Base-by-base conservation (phyloP, 2,329 filamentous ascomycete species). In the Celoporthe dispersa region DNA sequence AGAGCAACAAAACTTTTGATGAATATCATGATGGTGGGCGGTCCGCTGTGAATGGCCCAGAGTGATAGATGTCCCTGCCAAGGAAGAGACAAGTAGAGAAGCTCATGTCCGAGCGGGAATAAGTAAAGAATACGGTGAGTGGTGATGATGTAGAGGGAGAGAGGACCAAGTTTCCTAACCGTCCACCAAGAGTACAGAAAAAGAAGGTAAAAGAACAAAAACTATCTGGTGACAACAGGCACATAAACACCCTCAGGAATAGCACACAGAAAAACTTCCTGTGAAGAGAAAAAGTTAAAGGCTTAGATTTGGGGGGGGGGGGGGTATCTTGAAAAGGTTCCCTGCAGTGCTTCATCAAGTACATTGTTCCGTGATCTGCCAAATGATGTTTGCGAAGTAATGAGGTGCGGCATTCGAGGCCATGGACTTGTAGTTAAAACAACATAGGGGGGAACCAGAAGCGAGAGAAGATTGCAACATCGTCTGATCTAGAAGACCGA, bases 251-350 rank as follows among this genome's bases (percentile, higher is more conserved):
- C 53, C 53, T 41, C 25, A 11, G 5, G 7, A 51, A 51, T 51
- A 37, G 31, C 22, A n/a, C 51, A 53, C 14, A 28, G 16, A 31
- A 51, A 48, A 51, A 64, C 0, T 25, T 16, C 37, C 12, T 41
- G 22, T 44, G 28, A 64, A 64, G 41, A 39, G 16, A 31, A 53
- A 25, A 39, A 53, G 39, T 19, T 4, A 33, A 51, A 53, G 19
- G 44, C 28, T 19, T 51, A 39, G 53, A 53, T 60, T 48, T 57
- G 66, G 64, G 41, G 16, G 41, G 44, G 39, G 11, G 19, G 22
- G 44, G 44, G 53, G 55, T 67, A 61, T 67, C 55, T 33, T 67
- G 22, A 67, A 53, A 39, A 35, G 33, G 57, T 44, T 31, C 41
- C 33, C 31, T 60, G 39, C 19, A 33, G 62, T 64, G 41, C 62